Conservation (phyloP, 768 basidiomycete genomes). For the Boletellus ananiceps region DNA sequence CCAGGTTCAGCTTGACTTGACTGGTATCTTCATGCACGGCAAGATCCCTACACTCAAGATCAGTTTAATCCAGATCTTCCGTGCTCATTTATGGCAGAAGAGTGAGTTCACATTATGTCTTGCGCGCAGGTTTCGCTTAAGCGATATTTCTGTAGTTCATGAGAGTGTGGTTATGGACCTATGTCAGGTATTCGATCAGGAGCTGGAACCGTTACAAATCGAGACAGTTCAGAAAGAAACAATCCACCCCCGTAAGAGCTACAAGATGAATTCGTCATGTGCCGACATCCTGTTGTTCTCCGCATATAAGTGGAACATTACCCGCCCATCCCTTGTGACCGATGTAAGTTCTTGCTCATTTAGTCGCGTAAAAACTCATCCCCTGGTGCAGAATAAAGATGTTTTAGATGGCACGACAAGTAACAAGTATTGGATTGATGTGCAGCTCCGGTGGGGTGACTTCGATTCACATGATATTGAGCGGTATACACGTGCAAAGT, state of each 20-base stretch:
- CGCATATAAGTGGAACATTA: slow-evolving; percentile 97
- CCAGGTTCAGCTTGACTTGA: slow-evolving; percentile 98
- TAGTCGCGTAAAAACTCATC: slow-evolving; percentile 3
- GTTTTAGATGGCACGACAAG: slow-evolving; percentile 96
- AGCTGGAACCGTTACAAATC: slow-evolving; percentile 95
- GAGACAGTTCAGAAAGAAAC: slow-evolving; percentile 99
- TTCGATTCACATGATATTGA: slow-evolving; percentile 99
- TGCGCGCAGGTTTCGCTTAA: slow-evolving; percentile 10
- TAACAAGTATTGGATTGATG: slow-evolving; percentile 98
- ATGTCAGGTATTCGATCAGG: slow-evolving; percentile 99
- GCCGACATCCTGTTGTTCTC: slow-evolving; percentile 98
- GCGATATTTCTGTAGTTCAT: slow-evolving; percentile 51
- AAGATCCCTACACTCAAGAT: slow-evolving; percentile 98
- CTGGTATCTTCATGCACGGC: slow-evolving; percentile 97
- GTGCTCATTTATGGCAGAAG: slow-evolving; percentile 99
- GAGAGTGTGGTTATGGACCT: slow-evolving; percentile 92
- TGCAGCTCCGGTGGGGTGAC: slow-evolving; percentile 95
- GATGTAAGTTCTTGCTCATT: slow-evolving; percentile 51
- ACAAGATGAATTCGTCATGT: slow-evolving; percentile 99
- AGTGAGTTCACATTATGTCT: slow-evolving; percentile 50
- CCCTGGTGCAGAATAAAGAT: slow-evolving; percentile 68
- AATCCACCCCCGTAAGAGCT: slow-evolving; percentile 98
- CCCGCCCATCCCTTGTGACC: slow-evolving; percentile 90
- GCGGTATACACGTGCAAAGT: slow-evolving; percentile 97
- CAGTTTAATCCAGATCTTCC: slow-evolving; percentile 99